Evolutionary conservation across 106 monocot genomes (phyloP).

Genomic region (Ottelia alismoides): DNA sequence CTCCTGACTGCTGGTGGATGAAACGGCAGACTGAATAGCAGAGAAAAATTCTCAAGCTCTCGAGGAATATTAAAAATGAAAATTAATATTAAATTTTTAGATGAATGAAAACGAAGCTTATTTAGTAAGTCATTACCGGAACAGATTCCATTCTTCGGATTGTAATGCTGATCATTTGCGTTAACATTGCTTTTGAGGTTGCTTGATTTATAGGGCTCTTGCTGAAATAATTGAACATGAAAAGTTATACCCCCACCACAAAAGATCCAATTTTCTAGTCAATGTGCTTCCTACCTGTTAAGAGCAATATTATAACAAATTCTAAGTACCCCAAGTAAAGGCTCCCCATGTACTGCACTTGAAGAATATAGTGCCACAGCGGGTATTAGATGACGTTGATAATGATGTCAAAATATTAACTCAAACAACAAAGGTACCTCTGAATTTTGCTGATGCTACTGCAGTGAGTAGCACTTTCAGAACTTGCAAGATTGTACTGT

Average conservation of each 20-base stretch:
- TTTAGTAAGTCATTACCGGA: slow-evolving; percentile 29
- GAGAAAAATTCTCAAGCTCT: background rate
- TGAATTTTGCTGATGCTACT: no score
- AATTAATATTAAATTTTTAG: background rate
- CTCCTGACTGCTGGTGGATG: slow-evolving; percentile 8
- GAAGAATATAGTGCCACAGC: background rate
- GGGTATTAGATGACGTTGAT: no score
- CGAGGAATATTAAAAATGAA: background rate
- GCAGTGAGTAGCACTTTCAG: no score
- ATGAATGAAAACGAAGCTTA: background rate
- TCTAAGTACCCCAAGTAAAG: slow-evolving; percentile 74
- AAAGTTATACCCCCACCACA: background rate
- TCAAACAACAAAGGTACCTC: no score
- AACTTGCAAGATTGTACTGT: no score
- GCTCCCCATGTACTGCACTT: slow-evolving; percentile 89
- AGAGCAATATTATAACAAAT: slow-evolving; percentile 97
- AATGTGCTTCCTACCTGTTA: slow-evolving; percentile 43
- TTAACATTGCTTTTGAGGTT: slow-evolving; percentile 96
- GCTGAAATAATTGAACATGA: slow-evolving; percentile 23
- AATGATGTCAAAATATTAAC: no score
- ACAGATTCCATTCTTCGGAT: slow-evolving; percentile 93
- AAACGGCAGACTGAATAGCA: slow-evolving; percentile 22
- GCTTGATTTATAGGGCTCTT: slow-evolving; percentile 96
- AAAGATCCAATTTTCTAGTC: background rate
- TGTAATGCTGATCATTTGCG: slow-evolving; percentile 89